A percentile compares a stretch with the other conserved stretches of the same genome.
Evolutionary conservation across 257 asterid genomes (phyloP).

Genomic region (Petunia axillaris): DNA sequence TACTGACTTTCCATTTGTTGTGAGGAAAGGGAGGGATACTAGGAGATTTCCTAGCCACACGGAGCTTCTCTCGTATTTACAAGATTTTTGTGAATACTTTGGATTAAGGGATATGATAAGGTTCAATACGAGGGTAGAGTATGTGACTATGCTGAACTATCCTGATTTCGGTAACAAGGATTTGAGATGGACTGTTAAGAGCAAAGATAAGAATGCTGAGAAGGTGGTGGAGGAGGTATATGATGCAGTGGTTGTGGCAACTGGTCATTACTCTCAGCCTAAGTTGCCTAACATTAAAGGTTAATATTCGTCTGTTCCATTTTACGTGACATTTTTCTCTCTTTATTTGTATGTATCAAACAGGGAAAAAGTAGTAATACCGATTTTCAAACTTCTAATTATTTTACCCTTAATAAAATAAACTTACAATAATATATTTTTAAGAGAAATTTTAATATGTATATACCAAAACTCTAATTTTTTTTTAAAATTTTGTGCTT

Average conservation of each 20-base stretch:
- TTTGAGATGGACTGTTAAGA: constrained; percentile 73
- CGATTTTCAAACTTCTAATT: too few relatives aligned
- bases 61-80: constrained; percentile 64
- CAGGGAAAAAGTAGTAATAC: too few relatives aligned
- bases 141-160: constrained; percentile 61
- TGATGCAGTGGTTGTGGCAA: constrained; percentile 88
- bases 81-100: constrained; percentile 72
- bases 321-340: too few relatives aligned
- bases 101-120: constrained; percentile 76
- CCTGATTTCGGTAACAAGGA: constrained; percentile 37
- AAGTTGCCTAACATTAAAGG: constrained; percentile 73
- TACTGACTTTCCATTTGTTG: constrained; percentile 72
- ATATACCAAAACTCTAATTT: too few relatives aligned
- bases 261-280: constrained; percentile 87
- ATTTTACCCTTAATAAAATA: too few relatives aligned
- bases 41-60: constrained; percentile 84
- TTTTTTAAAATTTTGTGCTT: too few relatives aligned
- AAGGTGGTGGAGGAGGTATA: constrained; percentile 60
- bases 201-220: constrained; percentile 37
- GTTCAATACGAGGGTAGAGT: constrained; percentile 64
- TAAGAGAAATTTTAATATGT: too few relatives aligned
- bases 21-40: constrained; percentile 64
- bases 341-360: constrained; percentile 6
- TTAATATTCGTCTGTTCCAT: too few relatives aligned
- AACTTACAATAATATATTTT: too few relatives aligned